phyloP scores from a whole-genome alignment of 2,329 filamentous ascomycete species.

The Endoconidiophora laricicola region DNA sequence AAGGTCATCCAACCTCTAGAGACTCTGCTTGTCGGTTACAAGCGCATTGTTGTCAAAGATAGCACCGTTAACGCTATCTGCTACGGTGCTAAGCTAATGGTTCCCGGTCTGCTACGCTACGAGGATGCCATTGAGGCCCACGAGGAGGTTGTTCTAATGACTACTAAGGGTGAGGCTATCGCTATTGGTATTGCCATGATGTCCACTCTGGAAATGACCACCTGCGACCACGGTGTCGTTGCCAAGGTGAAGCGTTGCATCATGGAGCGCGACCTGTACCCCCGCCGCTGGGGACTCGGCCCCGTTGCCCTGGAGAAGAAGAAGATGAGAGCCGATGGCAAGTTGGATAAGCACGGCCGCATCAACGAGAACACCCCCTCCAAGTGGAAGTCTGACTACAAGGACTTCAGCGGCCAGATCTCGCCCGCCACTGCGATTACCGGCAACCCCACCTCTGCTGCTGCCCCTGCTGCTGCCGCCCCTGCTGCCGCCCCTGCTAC shows the following conservation, averaged over 20 bases:
- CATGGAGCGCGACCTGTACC: constrained; percentile 98
- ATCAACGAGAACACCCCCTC: constrained; percentile 84
- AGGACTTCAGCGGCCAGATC: constrained; percentile 54
- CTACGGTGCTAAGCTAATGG: constrained; percentile 98
- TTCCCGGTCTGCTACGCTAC: constrained; percentile 83
- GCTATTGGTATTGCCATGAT: constrained; percentile 93
- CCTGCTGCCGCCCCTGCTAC: constrained; percentile 20
- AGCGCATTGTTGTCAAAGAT: constrained; percentile 91
- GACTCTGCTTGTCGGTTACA: constrained; percentile 81
- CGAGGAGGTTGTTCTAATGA: constrained; percentile 96
- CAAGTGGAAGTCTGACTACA: constrained; percentile 86
- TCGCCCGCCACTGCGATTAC: constrained; percentile 28
- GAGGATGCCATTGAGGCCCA: constrained; percentile 83
- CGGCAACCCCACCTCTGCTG: constrained; percentile 27
- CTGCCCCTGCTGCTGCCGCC: constrained; percentile 24
- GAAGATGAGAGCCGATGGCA: constrained; percentile 96
- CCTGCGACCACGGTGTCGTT: constrained; percentile 92
- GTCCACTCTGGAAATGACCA: constrained; percentile 92
- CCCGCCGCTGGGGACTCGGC: constrained; percentile 87
- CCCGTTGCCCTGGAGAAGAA: constrained; percentile 94
- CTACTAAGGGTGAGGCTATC: constrained; percentile 97
- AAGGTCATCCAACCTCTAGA: constrained; percentile 85
- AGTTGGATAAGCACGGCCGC: constrained; percentile 94
- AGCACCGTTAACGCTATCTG: constrained; percentile 77
- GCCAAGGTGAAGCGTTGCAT: constrained; percentile 99